These are phyloP conservation scores for Debaryomyces fabryi DNA, from an alignment of 1,139 yeast genomes.

Conservation along the genomic window DNA sequence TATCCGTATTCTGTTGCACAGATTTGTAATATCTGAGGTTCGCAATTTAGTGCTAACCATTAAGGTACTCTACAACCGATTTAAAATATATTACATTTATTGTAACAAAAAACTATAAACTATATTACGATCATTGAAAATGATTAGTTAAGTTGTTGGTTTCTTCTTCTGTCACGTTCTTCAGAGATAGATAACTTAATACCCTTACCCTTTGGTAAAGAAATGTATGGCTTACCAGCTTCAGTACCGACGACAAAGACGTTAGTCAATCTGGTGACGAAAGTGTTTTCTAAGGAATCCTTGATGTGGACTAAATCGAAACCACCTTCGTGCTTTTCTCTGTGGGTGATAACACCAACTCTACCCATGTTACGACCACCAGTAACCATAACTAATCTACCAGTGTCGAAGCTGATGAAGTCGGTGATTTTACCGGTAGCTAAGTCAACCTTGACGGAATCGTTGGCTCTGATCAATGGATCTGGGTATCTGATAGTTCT, in stretches of 20 bases:
- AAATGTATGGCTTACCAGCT: constrained; percentile 95
- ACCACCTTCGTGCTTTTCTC: constrained; percentile 99
- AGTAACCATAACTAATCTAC: constrained; percentile 95
- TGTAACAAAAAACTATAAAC: constrained; percentile 10
- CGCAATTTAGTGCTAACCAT: not conserved
- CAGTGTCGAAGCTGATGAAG: constrained; percentile 92
- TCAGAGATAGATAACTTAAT: constrained; percentile 96
- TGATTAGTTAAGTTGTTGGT: constrained; percentile 52
- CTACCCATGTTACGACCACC: constrained; percentile 99
- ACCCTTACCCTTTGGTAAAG: constrained; percentile 99
- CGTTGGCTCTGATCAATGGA: constrained; percentile 94
- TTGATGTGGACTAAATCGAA: constrained; percentile 98
- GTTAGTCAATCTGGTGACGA: constrained; percentile 97
- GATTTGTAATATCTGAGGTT: not conserved
- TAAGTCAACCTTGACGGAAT: constrained; percentile 94
- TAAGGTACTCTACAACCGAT: not conserved
- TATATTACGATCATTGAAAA: constrained; percentile 1
- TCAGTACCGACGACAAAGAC: constrained; percentile 94
- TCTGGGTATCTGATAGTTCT: constrained; percentile 99
- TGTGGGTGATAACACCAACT: constrained; percentile 97
- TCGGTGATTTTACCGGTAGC: constrained; percentile 94
- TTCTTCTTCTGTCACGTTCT: constrained; percentile 99
- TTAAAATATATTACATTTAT: constrained; percentile 10
- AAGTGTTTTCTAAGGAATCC: constrained; percentile 96
- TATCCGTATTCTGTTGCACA: not conserved